Evolutionary conservation across 1,139 yeast species (phyloP).

Genomic region (Spencermartinsiella ligniputridi): DNA sequence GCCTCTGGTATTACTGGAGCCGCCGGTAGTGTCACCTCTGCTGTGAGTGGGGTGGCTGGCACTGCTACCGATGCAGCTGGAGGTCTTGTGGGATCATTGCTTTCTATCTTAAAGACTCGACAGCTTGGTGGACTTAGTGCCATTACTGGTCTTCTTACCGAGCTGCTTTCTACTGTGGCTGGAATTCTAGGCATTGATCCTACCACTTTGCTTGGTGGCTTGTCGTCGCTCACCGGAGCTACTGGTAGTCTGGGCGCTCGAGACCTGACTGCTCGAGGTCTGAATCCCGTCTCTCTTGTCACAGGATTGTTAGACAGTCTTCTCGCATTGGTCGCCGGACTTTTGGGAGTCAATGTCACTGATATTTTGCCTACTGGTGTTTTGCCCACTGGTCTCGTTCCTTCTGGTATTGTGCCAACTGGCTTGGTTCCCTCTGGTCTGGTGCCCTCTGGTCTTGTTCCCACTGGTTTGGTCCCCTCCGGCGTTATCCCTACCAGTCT

Average conservation of each 20-base stretch:
- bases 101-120: neutral
- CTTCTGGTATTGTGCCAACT: slow-evolving; percentile 1
- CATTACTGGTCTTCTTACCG: neutral
- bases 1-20: neutral
- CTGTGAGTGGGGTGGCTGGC: neutral
- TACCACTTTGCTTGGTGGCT: neutral
- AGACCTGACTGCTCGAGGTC: neutral
- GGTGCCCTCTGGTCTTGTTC: slow-evolving; percentile 2
- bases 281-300: neutral
- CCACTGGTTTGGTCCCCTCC: neutral
- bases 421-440: slow-evolving; percentile 1
- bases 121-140: neutral
- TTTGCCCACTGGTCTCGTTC: slow-evolving; percentile 1
- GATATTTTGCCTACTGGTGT: neutral
- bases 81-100: neutral
- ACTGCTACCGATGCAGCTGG: neutral
- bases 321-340: neutral
- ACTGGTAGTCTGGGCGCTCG: neutral
- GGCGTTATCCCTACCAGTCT: neutral
- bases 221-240: neutral
- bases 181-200: neutral
- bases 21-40: neutral
- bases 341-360: neutral
- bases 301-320: neutral
- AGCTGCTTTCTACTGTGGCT: neutral